A percentile compares a stretch with the other conserved stretches of the same genome.
phyloP scores from a whole-genome alignment of 2,329 filamentous ascomycete species.

The Sporothrix curviconia region DNA sequence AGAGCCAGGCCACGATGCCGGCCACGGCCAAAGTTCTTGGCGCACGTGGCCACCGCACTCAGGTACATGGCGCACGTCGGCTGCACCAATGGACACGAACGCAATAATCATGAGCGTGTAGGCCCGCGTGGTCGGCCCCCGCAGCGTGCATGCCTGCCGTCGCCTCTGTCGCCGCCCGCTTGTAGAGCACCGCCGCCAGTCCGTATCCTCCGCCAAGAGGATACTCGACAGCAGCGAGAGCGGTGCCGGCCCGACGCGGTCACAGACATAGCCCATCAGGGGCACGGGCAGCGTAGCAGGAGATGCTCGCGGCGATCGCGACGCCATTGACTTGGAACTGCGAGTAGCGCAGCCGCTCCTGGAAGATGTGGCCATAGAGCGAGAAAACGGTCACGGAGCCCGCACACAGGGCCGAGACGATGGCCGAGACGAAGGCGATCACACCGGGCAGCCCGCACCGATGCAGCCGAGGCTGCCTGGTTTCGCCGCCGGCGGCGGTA shows the following conservation, averaged over 20 bases:
- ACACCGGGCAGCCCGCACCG: slow-evolving; percentile 31
- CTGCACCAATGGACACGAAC: slow-evolving; percentile 76
- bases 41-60: slow-evolving; percentile 84
- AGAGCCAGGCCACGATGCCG: slow-evolving; percentile 83
- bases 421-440: slow-evolving; percentile 48
- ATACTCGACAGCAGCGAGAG: slow-evolving; percentile 65
- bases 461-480: slow-evolving; percentile 13
- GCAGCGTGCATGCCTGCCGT: slow-evolving; percentile 21
- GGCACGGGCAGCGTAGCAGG: slow-evolving; percentile 91
- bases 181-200: slow-evolving; percentile 73
- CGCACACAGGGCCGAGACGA: slow-evolving; percentile 63
- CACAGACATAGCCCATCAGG: slow-evolving; percentile 82
- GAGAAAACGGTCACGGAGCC: slow-evolving; percentile 92
- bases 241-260: slow-evolving; percentile 74
- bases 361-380: slow-evolving; percentile 85
- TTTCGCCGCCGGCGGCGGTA: slow-evolving; percentile 9
- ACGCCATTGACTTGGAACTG: slow-evolving; percentile 90
- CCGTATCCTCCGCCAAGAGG: slow-evolving; percentile 74
- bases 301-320: slow-evolving; percentile 77
- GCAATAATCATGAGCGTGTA: slow-evolving; percentile 79
- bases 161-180: slow-evolving; percentile 35
- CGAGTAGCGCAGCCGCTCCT: slow-evolving; percentile 76
- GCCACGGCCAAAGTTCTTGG: slow-evolving; percentile 93
- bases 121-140: slow-evolving; percentile 45
- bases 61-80: slow-evolving; percentile 87